Base-by-base conservation (phyloP, 2,329 filamentous ascomycete species). In the Botrytis galanthina region DNA sequence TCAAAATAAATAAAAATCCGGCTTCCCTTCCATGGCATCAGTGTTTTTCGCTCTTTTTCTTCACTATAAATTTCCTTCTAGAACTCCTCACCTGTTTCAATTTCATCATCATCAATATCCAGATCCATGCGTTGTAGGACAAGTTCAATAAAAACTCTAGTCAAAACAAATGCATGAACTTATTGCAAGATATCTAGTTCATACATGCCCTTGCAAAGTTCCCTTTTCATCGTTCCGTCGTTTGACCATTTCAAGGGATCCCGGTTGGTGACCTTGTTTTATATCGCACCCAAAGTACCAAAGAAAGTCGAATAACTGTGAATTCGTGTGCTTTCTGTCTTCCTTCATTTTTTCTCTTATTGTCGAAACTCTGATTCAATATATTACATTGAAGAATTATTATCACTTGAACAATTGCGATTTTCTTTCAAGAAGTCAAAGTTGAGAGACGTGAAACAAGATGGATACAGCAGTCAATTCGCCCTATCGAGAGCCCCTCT, bases 401-500 rank as follows among this genome's bases (percentile, higher is more conserved):
- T 42, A 22, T 42, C 64, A 22, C 22, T 14, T 54, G 16, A 32
- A 42, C 46, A 29, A 29, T 68, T 26, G 48, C 26, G 14, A 5
- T 7, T 51, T 51, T n/a, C 48, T 51, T n/a, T 32, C 1, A 39
- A 54, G 14, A 42, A 54, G 64, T 16, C 2, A 29, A 37, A 42
- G 35, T 37, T 7, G 35, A 42, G 46, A 54, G 29, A 42, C 48
- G 9, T 20, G 32, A 29, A 37, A 67, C 37, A 51, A 60, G 42
- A 68, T 68, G 71, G 29, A 32, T n/a, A 60, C 39, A 32, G n/a
- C 62, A 64, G 59, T 68, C 39, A 60, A 20, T 51, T 72, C 62
- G n/a, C 51, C 39, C 16, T 42, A 54, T 48, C 48, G 20, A 78
- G 77, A 78, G 9, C 26, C 46, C 26, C 75, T 76, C 35, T 78